Percentiles rank a stretch among this genome's conserved stretches.
Conservation (phyloP, 2,329 filamentous ascomycete genomes). For the Calonectria multiphialidica region DNA sequence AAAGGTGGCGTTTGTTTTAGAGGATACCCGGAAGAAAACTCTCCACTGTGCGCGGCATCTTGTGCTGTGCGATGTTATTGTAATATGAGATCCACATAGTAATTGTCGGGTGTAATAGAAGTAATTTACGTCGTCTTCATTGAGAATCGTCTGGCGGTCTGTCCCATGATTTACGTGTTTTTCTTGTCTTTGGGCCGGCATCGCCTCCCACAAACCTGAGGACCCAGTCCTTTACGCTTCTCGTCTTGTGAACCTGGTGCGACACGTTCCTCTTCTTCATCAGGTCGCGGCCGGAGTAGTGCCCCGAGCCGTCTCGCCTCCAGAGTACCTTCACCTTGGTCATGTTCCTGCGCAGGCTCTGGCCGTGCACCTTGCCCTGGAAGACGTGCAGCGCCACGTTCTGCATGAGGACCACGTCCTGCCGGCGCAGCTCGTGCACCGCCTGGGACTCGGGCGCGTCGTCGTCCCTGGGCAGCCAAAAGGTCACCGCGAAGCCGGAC, state of each 20-base stretch:
- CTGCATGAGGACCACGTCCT: slow-evolving; percentile 83
- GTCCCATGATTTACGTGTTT: slow-evolving; percentile 50
- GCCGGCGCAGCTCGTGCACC: slow-evolving; percentile 67
- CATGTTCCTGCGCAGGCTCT: slow-evolving; percentile 79
- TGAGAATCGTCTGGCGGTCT: slow-evolving; percentile 56
- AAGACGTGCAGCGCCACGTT: slow-evolving; percentile 86
- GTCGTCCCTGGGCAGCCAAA: slow-evolving; percentile 74
- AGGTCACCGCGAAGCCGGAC: slow-evolving; percentile 83
- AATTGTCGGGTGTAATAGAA: slow-evolving; percentile 17
- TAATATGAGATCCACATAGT: slow-evolving; percentile 15
- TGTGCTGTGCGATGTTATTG: slow-evolving; percentile 3
- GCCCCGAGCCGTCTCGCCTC: slow-evolving; percentile 63
- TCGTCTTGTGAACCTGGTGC: slow-evolving; percentile 72
- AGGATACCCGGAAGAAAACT: slow-evolving; percentile 40
- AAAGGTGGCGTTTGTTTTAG: slow-evolving; percentile 37
- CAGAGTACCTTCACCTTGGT: slow-evolving; percentile 78
- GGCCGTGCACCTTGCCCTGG: slow-evolving; percentile 82
- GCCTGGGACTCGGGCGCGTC: slow-evolving; percentile 45
- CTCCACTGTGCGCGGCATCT: slow-evolving; percentile 37
- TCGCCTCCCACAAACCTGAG: slow-evolving; percentile 72
- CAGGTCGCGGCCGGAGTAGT: slow-evolving; percentile 68
- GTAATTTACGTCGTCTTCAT: slow-evolving; percentile 31
- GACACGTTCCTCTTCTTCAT: slow-evolving; percentile 47
- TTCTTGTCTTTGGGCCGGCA: slow-evolving; percentile 27
- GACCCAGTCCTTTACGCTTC: slow-evolving; percentile 81